Evolutionary conservation across 1,284 basidiomycete genomes (phyloP), one percentile per base, ranked within the genome.

Genomic region (Phylloporus sp.): DNA sequence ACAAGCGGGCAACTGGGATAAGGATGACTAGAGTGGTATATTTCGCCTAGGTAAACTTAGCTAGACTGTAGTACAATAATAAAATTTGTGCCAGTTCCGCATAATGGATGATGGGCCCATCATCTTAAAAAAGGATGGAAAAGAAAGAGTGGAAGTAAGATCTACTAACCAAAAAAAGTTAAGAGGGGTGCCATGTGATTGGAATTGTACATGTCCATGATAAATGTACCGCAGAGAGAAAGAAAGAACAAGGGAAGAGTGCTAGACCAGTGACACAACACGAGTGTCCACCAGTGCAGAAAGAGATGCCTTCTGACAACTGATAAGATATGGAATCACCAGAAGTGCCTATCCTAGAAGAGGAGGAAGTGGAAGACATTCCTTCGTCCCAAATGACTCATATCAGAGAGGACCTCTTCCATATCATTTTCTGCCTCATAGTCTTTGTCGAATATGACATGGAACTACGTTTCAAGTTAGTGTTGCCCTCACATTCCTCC

Each of bases 1-100:
- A 73, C 92, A 94, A 74, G 82, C 89, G 46, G 87, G 90, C 22
- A 92, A 92, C 74, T 94, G 92, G 92, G 92, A 94, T 68, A 89
- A 89, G 26, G 92, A 74, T 50, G 72, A 93, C 70, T 86, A 88
- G 76, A 56, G 40, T 56, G 42, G 59, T 56, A 66, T 72, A 52
- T 40, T 64, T 61, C 44, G 61, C 57, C 56, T 31, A 42, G 64
- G 53, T 56, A 58, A 51, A 29, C 63, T 60, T 66, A 65, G 62
- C 47, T 64, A 64, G 61, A 70, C 51, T 62, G 70, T 61, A 69
- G 56, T 74, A 76, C 74, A 72, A 65, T 74, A 73, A 70, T 74
- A 65, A 71, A 67, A 46, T 60, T 44, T 70, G 68, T 67, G 65
- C 72, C 62, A 69, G 67, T 66, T 69, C 68, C 71, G 44, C 71